Evolutionary conservation across 2,329 filamentous ascomycete genomes (phyloP), one percentile per base, ranked within the genome.

Genomic region (Hypoxylon sp.): DNA sequence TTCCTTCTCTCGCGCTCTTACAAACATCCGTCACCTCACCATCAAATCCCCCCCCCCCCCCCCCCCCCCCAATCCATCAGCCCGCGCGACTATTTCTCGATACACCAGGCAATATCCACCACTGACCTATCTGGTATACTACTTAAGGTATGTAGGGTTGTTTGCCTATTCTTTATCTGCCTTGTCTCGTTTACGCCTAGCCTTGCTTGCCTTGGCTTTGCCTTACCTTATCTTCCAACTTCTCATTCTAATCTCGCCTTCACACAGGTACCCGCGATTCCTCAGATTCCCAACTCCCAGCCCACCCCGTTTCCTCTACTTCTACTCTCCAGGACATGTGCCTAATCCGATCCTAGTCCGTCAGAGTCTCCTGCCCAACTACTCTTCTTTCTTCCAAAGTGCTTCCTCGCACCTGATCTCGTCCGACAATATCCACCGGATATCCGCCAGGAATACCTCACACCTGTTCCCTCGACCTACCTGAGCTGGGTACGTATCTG

Each of bases 41-140:
- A n/a, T n/a, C n/a, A n/a, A n/a, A 33, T 15, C 31, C 13, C 11
- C 13, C 13, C 31, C 17, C 31, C 18, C n/a, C n/a, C 18, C n/a
- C 31, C 8, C 18, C n/a, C 31, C 15, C 15, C n/a, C 3, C 29
- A 59, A 35, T 18, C 38, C 31, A 33, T n/a, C 31, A 15, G 21
- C 43, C 48, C 42, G 50, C 51, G 31, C 38, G 54, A 37, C 40
- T 27, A 35, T 35, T 9, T 50, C 26, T 54, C 41, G 24, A 58
- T 54, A 49, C 49, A 37, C 45, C 38, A 27, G 48, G 33, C 23
- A 50, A 49, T 18, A 38, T 49, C 24, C 26, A 33, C 31, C 48
- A 27, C 37, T 18, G 41, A 21, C 18, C 47, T 54, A 13, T n/a
- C n/a, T n/a, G n/a, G n/a, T n/a, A n/a, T n/a, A n/a, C n/a, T n/a